phyloP scores from a whole-genome alignment of 2,329 filamentous ascomycete species.

The Oidium heveae region DNA sequence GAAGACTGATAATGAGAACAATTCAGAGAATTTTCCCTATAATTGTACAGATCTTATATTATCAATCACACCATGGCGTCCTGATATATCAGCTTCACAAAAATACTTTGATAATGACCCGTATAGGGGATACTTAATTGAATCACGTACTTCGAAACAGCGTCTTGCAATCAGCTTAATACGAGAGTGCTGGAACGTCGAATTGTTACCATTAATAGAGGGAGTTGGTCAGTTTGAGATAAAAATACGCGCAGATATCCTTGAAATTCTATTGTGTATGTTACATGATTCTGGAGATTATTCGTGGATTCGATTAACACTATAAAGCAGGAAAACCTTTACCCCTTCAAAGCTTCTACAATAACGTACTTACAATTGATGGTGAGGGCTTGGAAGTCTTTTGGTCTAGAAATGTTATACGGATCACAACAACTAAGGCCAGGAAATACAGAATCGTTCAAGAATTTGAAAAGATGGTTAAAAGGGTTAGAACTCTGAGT shows the following conservation, averaged over 20 bases:
- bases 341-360: constrained; percentile 8
- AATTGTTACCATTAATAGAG: constrained; percentile 10
- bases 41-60: constrained; percentile 3
- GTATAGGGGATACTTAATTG: constrained; percentile 9
- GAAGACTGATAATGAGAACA: background rate
- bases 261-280: constrained; percentile 12
- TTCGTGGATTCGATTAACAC: background rate
- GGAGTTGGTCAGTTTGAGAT: constrained; percentile 13
- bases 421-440: constrained; percentile 9
- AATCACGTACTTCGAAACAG: constrained; percentile 12
- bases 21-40: background rate
- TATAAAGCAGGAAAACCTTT: constrained; percentile 5
- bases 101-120: constrained; percentile 7
- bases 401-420: constrained; percentile 7
- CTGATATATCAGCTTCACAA: constrained; percentile 7
- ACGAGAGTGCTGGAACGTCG: constrained; percentile 12
- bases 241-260: constrained; percentile 6
- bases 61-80: constrained; percentile 10
- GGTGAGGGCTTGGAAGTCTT: constrained; percentile 11
- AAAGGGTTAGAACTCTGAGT: constrained; percentile 4
- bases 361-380: constrained; percentile 5
- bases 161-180: constrained; percentile 8
- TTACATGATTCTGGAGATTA: background rate
- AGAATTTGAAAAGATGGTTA: constrained; percentile 6
- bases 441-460: constrained; percentile 8